These are phyloP conservation scores for Mycosphaerella sp. DNA, from an alignment of 2,329 filamentous ascomycete genomes.

Conservation along the genomic window DNA sequence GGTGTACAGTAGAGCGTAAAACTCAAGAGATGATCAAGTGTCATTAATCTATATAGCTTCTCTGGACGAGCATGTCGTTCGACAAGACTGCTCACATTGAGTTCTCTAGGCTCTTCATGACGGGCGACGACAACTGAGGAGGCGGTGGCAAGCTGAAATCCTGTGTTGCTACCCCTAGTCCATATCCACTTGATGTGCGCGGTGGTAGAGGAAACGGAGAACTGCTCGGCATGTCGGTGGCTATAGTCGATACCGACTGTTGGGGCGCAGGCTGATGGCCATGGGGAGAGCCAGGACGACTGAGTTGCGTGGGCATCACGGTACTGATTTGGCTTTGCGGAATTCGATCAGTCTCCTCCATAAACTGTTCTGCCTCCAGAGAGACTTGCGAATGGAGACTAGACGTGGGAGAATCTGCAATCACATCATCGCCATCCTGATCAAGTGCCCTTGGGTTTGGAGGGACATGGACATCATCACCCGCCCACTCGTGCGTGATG, in stretches of 20 bases:
- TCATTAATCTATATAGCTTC: not conserved
- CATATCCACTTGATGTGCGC: not conserved
- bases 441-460: not conserved
- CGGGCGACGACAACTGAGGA: slow-evolving; percentile 1
- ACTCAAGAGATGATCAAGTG: not conserved
- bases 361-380: not conserved
- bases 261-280: not conserved
- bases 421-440: not conserved
- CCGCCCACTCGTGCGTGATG: not conserved
- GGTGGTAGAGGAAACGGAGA: slow-evolving; percentile 6
- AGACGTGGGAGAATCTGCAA: not conserved
- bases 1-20: no score
- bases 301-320: slow-evolving; percentile 10
- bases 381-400: not conserved
- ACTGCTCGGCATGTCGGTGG: slow-evolving; percentile 1
- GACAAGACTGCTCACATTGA: not conserved
- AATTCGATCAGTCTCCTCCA: not conserved
- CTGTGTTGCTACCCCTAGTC: not conserved
- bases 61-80: not conserved
- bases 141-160: slow-evolving; percentile 11
- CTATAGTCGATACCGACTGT: not conserved
- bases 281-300: slow-evolving; percentile 1
- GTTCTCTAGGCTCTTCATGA: not conserved
- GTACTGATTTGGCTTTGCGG: slow-evolving; percentile 10
- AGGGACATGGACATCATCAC: not conserved